A percentile compares a stretch with the other conserved stretches of the same genome.
These are phyloP conservation scores for Ramalina intermedia DNA, from an alignment of 495 filamentous ascomycete genomes.

Conservation along the genomic window DNA sequence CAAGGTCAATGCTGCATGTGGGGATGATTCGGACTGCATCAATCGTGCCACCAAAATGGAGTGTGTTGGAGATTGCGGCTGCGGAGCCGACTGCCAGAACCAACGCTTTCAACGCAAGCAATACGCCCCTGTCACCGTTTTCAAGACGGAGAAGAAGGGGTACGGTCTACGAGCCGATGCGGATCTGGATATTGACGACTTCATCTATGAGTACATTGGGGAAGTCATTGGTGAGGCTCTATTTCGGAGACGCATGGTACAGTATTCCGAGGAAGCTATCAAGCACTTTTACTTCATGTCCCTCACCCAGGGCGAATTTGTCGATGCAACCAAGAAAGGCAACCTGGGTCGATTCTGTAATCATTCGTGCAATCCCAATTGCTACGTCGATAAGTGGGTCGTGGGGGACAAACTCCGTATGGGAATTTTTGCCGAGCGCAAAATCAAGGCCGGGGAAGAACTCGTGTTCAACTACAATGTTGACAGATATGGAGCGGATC, in stretches of 20 bases:
- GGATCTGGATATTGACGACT: constrained; percentile 64
- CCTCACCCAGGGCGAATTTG: constrained; percentile 87
- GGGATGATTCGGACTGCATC: constrained; percentile 95
- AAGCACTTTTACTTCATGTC: constrained; percentile 99
- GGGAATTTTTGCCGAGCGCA: constrained; percentile 91
- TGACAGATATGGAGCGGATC: constrained; percentile 91
- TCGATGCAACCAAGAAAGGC: constrained; percentile 93
- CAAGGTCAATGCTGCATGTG: constrained; percentile 68
- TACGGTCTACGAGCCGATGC: constrained; percentile 75
- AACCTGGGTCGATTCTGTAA: constrained; percentile 97
- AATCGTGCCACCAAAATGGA: constrained; percentile 98
- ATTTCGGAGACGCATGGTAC: constrained; percentile 75
- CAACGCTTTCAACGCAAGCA: constrained; percentile 85
- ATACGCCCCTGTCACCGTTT: constrained; percentile 83
- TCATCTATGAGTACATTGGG: constrained; percentile 96
- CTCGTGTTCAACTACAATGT: constrained; percentile 99
- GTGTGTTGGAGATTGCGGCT: constrained; percentile 74
- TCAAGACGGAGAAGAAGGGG: constrained; percentile 95
- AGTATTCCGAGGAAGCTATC: constrained; percentile 91
- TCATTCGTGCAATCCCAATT: constrained; percentile 97
- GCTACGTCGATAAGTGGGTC: constrained; percentile 99
- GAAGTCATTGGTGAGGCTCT: constrained; percentile 89
- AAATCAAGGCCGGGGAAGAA: constrained; percentile 80
- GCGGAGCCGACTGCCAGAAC: constrained; percentile 79
- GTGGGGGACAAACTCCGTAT: constrained; percentile 97